Evolutionary conservation across 2,329 filamentous ascomycete genomes (phyloP), one percentile per base, ranked within the genome.

Genomic region (Cercospora sesami): DNA sequence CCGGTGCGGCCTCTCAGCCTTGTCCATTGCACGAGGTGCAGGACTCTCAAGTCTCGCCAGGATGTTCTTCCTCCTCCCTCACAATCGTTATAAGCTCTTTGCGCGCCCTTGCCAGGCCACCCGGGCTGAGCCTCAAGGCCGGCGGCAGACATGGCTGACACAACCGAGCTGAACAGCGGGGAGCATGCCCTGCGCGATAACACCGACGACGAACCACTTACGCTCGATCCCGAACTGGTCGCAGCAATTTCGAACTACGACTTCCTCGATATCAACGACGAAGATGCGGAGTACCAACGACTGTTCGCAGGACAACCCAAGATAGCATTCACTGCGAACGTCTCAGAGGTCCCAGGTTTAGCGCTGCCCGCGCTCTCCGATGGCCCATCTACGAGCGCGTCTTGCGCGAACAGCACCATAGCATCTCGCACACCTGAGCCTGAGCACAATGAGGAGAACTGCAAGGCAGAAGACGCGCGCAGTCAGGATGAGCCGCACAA

Each of bases 1-100:
- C 63, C 51, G 63, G 62, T 57, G 48, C 63, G 63, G 63, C 63
- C 55, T 60, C 63, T 65, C 63, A 61, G 63, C 63, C 57, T 65
- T 57, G 53, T 28, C 62, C 21, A 8, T 65, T 21, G n/a, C 39
- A 60, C 16, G 55, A 42, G 55, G 12, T 36, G 30, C 7, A 4
- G 18, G 2, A 28, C 42, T 28, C 39, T 1, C n/a, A 4, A 16
- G 1, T 23, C 57, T 21, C 63, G n/a, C n/a, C 63, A 61, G 63
- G 28, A 65, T 65, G 63, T 61, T 42, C 21, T 55, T 9, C 26
- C 28, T 42, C 8, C 16, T 0, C 18, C 21, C 18, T 18, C 12
- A 23, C 58, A 8, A 26, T 18, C 28, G 5, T 51, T 53, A 26
- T 53, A 60, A 31, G 57, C 18, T 23, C 48, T 10, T 36, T 36